Base-by-base conservation (phyloP, 1,284 basidiomycete species). In the Heliocybe sulcata region DNA sequence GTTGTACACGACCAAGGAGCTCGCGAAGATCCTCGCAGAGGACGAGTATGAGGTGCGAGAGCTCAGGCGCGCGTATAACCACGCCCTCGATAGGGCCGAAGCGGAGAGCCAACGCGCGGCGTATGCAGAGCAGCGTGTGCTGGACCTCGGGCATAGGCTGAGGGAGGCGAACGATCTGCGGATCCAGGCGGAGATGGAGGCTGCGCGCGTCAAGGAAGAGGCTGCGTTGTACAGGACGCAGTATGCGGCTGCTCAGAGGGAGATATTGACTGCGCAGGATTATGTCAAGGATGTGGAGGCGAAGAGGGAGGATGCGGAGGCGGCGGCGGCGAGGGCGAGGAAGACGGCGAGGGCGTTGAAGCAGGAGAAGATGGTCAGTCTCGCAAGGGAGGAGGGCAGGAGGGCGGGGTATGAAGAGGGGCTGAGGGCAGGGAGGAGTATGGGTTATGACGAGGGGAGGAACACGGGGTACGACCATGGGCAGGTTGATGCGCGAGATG, bases 331-430 rank as follows among this genome's bases (percentile, higher is more conserved):
- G 3, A 68, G 71, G 45, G 77, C 78, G 9, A 71, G 77, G 49
- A 69, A 69, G 9, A 72, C 68, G 54, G 77, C 77, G 16, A 66
- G 80, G 52, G 71, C 72, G 58, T 59, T 81, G 26, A 72, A 73
- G 11, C 75, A 79, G 60, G 73, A 76, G 55, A 68, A 73, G 31
- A 57, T 81, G 38, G 65, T 81, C 26, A 69, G 72, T 55, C 60
- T 65, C 48, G 82, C 82, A 2, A 69, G 76, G 55, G 81, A 82
- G 56, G 79, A 82, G 57, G 82, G 82, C 2, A 68, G 79, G 56
- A 72, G 72, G 50, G 63, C 73, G 29, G 82, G 82, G 2, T 82
- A 78, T 57, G 71, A 80, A 56, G 79, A 75, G 56, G 83, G 81
- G 0, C 69, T 83, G 55, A 71, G 71, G 55, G 69, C 76, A 51